Conservation (phyloP, 2,329 filamentous ascomycete species). For the Trichoderma asperellum region DNA sequence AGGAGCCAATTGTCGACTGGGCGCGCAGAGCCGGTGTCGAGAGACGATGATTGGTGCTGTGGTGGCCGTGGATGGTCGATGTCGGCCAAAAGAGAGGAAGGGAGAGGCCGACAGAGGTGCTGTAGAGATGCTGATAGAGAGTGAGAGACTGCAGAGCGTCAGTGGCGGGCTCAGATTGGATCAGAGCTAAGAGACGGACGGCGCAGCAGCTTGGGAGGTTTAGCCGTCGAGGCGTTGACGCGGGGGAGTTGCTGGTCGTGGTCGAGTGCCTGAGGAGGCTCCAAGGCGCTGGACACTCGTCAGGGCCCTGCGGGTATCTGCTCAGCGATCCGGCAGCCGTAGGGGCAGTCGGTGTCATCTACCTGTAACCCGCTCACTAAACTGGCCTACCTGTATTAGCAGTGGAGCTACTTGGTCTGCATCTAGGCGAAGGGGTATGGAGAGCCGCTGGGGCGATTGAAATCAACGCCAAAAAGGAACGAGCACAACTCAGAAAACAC, state of each 20-base stretch:
- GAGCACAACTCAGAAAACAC: not conserved
- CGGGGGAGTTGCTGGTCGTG: slow-evolving; percentile 23
- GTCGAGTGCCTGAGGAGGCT: not conserved
- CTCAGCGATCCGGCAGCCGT: slow-evolving; percentile 16
- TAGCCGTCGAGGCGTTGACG: slow-evolving; percentile 25
- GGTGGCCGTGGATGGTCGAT: not conserved
- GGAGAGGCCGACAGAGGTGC: not conserved
- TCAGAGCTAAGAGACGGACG: slow-evolving; percentile 10
- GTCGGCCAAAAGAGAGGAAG: slow-evolving; percentile 7
- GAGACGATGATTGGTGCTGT: slow-evolving; percentile 14
- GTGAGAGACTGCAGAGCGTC: slow-evolving; percentile 2
- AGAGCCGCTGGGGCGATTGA: not conserved
- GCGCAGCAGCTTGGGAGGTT: slow-evolving; percentile 18
- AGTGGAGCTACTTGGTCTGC: not conserved
- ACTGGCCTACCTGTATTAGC: slow-evolving; percentile 3
- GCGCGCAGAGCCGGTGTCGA: slow-evolving; percentile 20
- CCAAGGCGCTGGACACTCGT: not conserved
- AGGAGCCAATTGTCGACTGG: slow-evolving; percentile 27
- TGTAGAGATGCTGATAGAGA: not conserved
- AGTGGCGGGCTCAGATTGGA: slow-evolving; percentile 15
- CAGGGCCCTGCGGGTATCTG: slow-evolving; percentile 10
- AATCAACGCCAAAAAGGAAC: not conserved
- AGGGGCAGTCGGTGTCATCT: slow-evolving; percentile 10
- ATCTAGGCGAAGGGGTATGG: not conserved
- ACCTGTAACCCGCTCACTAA: slow-evolving; percentile 6